Conservation (phyloP, 2,329 filamentous ascomycete genomes). For the Aquanectria penicillioides region DNA sequence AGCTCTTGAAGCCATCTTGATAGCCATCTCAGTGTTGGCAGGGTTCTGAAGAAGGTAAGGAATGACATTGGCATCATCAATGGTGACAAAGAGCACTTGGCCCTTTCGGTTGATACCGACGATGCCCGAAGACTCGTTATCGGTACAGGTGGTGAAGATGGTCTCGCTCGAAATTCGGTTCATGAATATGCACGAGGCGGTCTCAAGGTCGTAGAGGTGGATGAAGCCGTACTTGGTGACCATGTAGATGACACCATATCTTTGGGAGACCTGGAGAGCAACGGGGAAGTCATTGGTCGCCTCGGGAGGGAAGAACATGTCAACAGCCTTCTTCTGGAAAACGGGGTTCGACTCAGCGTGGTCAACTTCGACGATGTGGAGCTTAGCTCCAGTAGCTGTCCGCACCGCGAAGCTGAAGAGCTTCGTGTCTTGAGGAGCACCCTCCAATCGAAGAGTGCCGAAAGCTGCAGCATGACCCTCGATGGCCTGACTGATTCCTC, state of each 20-base stretch:
- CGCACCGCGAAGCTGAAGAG: slow-evolving; percentile 97
- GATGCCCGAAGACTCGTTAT: slow-evolving; percentile 86
- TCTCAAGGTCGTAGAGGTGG: slow-evolving; percentile 97
- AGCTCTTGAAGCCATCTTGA: slow-evolving; percentile 94
- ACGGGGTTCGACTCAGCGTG: slow-evolving; percentile 88
- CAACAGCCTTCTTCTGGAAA: slow-evolving; percentile 95
- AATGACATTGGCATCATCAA: slow-evolving; percentile 91
- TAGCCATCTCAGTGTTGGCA: slow-evolving; percentile 90
- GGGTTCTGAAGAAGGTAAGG: slow-evolving; percentile 97
- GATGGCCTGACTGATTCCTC: slow-evolving; percentile 96
- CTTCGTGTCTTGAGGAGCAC: slow-evolving; percentile 89
- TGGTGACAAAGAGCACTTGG: slow-evolving; percentile 91
- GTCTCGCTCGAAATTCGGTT: slow-evolving; percentile 99
- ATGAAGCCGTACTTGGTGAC: slow-evolving; percentile 99
- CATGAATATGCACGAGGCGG: slow-evolving; percentile 96
- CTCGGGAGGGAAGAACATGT: slow-evolving; percentile 97
- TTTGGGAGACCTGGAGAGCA: slow-evolving; percentile 94
- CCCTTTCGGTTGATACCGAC: slow-evolving; percentile 97
- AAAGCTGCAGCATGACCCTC: slow-evolving; percentile 97
- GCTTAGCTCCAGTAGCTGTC: slow-evolving; percentile 87
- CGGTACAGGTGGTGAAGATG: slow-evolving; percentile 92
- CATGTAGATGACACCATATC: slow-evolving; percentile 96
- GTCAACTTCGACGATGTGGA: slow-evolving; percentile 98
- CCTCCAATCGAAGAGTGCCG: slow-evolving; percentile 87
- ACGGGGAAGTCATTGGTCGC: slow-evolving; percentile 98